Evolutionary conservation across 495 filamentous ascomycete genomes (phyloP), one percentile per base, ranked within the genome.

Genomic region (Pseudevernia furfuracea): DNA sequence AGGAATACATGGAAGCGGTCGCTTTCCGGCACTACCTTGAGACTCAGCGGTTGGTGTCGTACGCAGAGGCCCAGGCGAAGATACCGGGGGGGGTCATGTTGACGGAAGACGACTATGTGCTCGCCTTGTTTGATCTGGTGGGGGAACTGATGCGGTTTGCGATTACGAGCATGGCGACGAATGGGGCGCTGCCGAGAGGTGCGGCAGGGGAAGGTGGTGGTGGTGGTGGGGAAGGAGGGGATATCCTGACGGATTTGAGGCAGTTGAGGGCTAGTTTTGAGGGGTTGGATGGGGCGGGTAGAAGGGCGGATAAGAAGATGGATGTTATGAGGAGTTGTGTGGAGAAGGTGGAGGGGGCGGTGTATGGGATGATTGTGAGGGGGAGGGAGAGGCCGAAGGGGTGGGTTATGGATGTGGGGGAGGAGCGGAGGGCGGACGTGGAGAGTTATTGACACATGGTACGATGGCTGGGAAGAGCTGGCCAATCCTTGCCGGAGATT

Each of bases 91-190:
- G 78, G 11, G 78, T 96, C 48, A 70, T 90, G n/a, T 68, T 82
- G 28, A 89, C 89, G 7, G 80, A 84, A 34, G 86, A 92, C 12
- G 94, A 98, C 73, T 97, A 96, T 71, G 69, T 96, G 34, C 87
- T 95, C 65, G 94, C 95, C 8, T 76, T 98, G 11, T 96, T 96
- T 68, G 94, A 98, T 74, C 79, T 97, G 58, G 88, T 89, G 0
- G 94, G 94, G 14, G 94, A 98, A 75, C 81, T 97, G 77, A 98
- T 98, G 94, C 82, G 91, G 37, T 97, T 96, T 74, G 91, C 90
- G 0, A 93, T 96, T 39, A 90, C 89, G 21, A 81, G 83, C 25
- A 88, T 90, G 69, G 89, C 89, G 0, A 84, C 87, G 23, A 80
- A 71, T 57, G 86, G 86, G 23, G 68, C 73, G 32, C 69, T 87